Base-by-base conservation (phyloP, 345 rosid species). In the Dovyalis caffra region DNA sequence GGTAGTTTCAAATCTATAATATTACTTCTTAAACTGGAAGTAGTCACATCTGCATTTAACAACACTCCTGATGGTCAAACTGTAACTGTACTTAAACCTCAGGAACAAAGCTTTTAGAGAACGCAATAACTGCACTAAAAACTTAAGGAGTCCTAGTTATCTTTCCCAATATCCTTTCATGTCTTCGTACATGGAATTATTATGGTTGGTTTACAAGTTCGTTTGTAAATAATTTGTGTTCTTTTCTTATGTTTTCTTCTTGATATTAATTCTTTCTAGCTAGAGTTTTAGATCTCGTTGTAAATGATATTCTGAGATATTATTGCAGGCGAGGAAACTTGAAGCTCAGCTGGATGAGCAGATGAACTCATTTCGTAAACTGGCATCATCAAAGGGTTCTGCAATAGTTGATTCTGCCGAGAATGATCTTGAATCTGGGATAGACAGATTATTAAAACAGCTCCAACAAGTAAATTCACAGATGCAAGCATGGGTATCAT, bases 311-410 rank as follows among this genome's bases (percentile, higher is more conserved):
- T 29, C 38, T 57, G 57, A 51, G 23, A 28, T 49, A 9, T 71
- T 62, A 34, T 56, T 84, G 66, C 85, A 95, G 99, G 99, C 99
- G 53, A 91, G 97, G 81, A 95, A 90, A 81, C 89, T 93, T 15
- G 97, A 95, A 88, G 97, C 98, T 80, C 98, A 90, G 86, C 87
- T 95, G 80, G 99, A 95, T 71, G 97, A 93, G 86, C 96, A 95
- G 86, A 95, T 95, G 99, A 83, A 85, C 87, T 87, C 88, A 9
- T 95, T 88, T 73, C 92, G 99, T 64, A 93, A 88, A 83, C 77
- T 93, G 79, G 96, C 87, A 64, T 93, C 97, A 5, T 69, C 91
- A 4, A 95, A 91, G 83, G 90, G 71, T 71, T 87, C 91, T 61
- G 71, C 82, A 0, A 89, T 86, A 84, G 81, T 66, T 73, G 99